These are phyloP conservation scores for Cochlearia excelsa DNA, from an alignment of 345 rosid genomes.

Conservation along the genomic window DNA sequence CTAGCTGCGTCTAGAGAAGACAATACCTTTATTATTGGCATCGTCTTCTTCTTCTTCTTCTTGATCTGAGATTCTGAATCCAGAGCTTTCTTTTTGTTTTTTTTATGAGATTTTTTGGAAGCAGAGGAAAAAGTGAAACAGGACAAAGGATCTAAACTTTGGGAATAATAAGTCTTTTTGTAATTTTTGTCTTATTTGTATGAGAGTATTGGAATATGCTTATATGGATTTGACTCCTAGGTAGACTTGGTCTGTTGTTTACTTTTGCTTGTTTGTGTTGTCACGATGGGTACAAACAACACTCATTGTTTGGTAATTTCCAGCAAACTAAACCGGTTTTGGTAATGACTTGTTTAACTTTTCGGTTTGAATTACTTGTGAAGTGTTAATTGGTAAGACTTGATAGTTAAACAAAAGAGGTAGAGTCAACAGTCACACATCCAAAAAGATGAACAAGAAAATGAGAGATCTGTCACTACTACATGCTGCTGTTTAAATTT, in stretches of 20 bases:
- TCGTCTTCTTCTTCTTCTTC: conserved; percentile 21
- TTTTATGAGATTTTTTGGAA: background rate
- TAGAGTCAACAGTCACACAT: conserved; percentile 3
- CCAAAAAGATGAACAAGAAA: background rate
- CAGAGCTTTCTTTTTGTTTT: conserved; percentile 15
- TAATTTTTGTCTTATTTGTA: background rate
- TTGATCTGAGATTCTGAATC: conserved; percentile 34
- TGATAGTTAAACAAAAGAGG: background rate
- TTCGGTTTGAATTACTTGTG: conserved; percentile 9
- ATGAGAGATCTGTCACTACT: background rate
- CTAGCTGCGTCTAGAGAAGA: conserved; percentile 43
- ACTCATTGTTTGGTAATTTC: conserved; percentile 17
- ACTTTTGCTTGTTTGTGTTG: conserved; percentile 5
- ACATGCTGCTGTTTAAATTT: background rate
- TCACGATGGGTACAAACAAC: conserved; percentile 25
- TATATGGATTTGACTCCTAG: conserved; percentile 23
- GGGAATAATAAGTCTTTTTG: background rate
- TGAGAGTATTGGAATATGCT: conserved; percentile 28
- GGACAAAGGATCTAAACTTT: background rate
- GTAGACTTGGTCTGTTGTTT: conserved; percentile 30
- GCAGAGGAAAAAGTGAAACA: conserved; percentile 10
- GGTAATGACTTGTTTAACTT: background rate
- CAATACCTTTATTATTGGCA: conserved; percentile 24
- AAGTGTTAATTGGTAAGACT: background rate
- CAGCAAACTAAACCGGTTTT: conserved; percentile 16